These are phyloP conservation scores for Herpetomonas samuelpessoai DNA, from an alignment of 208 protist genomes.

Conservation along the genomic window DNA sequence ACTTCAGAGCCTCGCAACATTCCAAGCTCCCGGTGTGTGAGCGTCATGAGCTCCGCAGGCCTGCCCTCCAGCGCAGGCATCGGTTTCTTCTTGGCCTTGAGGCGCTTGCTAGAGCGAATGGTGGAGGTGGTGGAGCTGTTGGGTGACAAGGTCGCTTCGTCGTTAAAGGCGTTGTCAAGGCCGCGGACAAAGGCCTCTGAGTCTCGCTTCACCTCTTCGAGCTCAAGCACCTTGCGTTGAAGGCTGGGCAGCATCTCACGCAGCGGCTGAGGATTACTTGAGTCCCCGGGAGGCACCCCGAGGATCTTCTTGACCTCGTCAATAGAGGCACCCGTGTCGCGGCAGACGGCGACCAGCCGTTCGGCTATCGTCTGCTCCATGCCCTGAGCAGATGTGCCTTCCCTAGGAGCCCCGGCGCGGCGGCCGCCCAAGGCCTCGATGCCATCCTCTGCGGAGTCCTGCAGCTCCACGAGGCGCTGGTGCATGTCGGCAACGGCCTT, in stretches of 20 bases:
- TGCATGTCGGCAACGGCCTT: slow-evolving; percentile 20
- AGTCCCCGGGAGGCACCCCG: slow-evolving; percentile 10
- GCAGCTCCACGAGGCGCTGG: slow-evolving; percentile 19
- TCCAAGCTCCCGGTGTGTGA: slow-evolving; percentile 21
- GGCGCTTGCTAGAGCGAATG: slow-evolving; percentile 8
- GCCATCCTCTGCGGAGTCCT: slow-evolving; percentile 24
- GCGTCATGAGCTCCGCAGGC: slow-evolving; percentile 12
- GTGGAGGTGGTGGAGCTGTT: slow-evolving; percentile 17
- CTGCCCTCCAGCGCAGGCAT: slow-evolving; percentile 23
- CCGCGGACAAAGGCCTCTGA: slow-evolving; percentile 35
- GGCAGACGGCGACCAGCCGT: slow-evolving; percentile 28
- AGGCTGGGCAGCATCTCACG: slow-evolving; percentile 29
- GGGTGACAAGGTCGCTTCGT: slow-evolving; percentile 17
- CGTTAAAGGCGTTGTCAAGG: slow-evolving; percentile 33
- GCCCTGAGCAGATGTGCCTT: neutral
- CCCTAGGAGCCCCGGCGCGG: neutral
- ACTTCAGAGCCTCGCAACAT: slow-evolving; percentile 1
- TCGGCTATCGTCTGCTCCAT: slow-evolving; percentile 3
- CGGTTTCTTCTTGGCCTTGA: slow-evolving; percentile 63
- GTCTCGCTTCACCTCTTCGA: slow-evolving; percentile 36
- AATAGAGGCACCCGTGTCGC: slow-evolving; percentile 32
- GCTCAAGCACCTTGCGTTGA: slow-evolving; percentile 30
- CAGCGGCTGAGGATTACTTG: slow-evolving; percentile 15
- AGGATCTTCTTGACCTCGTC: slow-evolving; percentile 32
- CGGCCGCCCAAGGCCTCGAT: slow-evolving; percentile 17